A percentile compares a stretch with the other conserved stretches of the same genome.
Evolutionary conservation across 441 rosid genomes (phyloP).

Genomic region (Gossypium davidsonii): DNA sequence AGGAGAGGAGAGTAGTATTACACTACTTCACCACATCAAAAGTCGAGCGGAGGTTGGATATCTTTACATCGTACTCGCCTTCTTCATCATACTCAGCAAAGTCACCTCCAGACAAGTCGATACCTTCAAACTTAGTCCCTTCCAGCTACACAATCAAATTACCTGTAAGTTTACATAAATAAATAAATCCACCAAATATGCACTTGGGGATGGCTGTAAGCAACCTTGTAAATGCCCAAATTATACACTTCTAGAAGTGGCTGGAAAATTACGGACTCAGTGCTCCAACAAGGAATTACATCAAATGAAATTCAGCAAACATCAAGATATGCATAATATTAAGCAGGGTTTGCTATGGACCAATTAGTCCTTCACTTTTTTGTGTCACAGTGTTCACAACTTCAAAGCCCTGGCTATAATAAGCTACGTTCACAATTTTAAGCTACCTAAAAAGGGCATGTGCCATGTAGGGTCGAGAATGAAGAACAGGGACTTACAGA

Average conservation of each 20-base stretch:
- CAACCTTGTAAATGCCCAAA: background rate
- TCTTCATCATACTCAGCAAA: conserved; percentile 78
- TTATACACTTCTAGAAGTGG: background rate
- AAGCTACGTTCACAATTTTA: background rate
- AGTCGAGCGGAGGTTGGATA: conserved; percentile 61
- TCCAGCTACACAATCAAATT: conserved; percentile 34
- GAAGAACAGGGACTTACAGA: conserved; percentile 54
- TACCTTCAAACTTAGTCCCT: conserved; percentile 58
- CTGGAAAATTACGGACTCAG: background rate
- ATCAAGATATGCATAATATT: background rate
- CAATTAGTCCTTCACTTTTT: background rate
- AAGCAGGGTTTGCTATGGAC: background rate
- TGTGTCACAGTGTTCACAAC: background rate
- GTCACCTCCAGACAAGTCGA: conserved; percentile 75
- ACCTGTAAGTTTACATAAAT: background rate
- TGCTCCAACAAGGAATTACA: background rate
- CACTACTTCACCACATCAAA: conserved; percentile 58
- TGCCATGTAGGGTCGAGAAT: background rate
- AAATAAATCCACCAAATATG: no score
- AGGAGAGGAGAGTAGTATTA: background rate
- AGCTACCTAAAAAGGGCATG: background rate
- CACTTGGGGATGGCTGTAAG: background rate
- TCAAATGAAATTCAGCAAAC: background rate
- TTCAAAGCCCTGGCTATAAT: background rate
- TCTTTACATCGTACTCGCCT: conserved; percentile 82